These are phyloP conservation scores for Ophiostoma populinum DNA, from an alignment of 2,329 filamentous ascomycete genomes.

Conservation along the genomic window DNA sequence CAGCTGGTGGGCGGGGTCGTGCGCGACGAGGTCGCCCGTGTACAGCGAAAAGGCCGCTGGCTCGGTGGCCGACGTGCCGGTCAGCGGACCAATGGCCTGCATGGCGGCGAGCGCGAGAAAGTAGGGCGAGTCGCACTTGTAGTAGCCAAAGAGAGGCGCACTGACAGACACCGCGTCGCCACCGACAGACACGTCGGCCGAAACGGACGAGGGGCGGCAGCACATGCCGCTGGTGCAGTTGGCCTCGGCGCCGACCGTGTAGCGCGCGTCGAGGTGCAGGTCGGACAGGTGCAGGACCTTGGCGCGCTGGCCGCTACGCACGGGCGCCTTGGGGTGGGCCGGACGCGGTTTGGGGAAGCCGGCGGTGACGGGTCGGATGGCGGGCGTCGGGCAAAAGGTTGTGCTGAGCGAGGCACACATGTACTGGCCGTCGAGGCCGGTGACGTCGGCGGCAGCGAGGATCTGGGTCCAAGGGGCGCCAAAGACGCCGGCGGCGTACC, in stretches of 20 bases:
- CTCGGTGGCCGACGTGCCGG: conserved; percentile 29
- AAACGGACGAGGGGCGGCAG: conserved; percentile 24
- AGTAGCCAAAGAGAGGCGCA: conserved; percentile 36
- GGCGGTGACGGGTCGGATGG: conserved; percentile 25
- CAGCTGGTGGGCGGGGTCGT: conserved; percentile 32
- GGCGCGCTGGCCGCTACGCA: conserved; percentile 32
- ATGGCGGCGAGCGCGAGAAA: conserved; percentile 37
- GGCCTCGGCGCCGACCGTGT: conserved; percentile 33
- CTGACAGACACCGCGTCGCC: conserved; percentile 24
- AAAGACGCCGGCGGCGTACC: conserved; percentile 28
- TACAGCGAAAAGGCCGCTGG: conserved; percentile 39
- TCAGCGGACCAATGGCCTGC: conserved; percentile 36
- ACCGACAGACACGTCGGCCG: conserved; percentile 13
- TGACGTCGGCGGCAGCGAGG: conserved; percentile 32
- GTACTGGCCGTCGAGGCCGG: conserved; percentile 35
- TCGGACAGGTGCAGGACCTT: conserved; percentile 43
- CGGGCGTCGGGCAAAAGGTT: conserved; percentile 29
- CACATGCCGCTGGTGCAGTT: conserved; percentile 42
- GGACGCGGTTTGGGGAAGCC: conserved; percentile 39
- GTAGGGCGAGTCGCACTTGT: conserved; percentile 39
- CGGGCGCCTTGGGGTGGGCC: conserved; percentile 22
- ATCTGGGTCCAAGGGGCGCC: conserved; percentile 42
- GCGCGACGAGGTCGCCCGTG: conserved; percentile 41
- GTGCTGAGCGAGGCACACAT: conserved; percentile 34
- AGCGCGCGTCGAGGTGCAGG: conserved; percentile 39